Evolutionary conservation across 2,329 filamentous ascomycete species (phyloP).

Genomic region (Grosmannia clavigera): DNA sequence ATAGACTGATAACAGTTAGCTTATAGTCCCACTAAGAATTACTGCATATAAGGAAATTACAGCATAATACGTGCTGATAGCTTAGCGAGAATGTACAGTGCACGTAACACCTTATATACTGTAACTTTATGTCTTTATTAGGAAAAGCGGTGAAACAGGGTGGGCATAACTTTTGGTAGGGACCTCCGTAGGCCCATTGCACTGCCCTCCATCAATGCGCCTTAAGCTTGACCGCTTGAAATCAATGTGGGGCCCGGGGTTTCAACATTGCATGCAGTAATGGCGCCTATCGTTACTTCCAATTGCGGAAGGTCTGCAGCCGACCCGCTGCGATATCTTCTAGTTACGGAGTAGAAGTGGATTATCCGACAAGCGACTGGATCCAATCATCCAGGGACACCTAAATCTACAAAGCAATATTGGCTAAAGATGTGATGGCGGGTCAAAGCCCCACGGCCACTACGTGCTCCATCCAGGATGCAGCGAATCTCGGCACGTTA

Average conservation of each 20-base stretch:
- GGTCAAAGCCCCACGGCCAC: background rate
- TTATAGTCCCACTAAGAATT: no score
- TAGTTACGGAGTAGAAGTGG: background rate
- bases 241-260: background rate
- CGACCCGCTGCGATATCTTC: background rate
- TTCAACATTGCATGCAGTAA: background rate
- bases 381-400: background rate
- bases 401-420: background rate
- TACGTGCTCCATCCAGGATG: background rate
- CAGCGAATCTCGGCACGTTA: no score
- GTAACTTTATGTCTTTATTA: no score
- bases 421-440: background rate
- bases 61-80: no score
- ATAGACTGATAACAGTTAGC: no score
- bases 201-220: background rate
- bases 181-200: background rate
- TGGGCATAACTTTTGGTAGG: no score
- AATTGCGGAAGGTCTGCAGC: background rate
- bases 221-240: background rate
- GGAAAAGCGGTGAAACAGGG: no score
- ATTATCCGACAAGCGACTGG: background rate
- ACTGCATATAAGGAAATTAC: no score
- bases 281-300: background rate
- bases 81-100: no score
- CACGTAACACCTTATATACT: no score